Conservation (phyloP, 805 yeast genomes). For the Monosporozyma yasuniensis region DNA sequence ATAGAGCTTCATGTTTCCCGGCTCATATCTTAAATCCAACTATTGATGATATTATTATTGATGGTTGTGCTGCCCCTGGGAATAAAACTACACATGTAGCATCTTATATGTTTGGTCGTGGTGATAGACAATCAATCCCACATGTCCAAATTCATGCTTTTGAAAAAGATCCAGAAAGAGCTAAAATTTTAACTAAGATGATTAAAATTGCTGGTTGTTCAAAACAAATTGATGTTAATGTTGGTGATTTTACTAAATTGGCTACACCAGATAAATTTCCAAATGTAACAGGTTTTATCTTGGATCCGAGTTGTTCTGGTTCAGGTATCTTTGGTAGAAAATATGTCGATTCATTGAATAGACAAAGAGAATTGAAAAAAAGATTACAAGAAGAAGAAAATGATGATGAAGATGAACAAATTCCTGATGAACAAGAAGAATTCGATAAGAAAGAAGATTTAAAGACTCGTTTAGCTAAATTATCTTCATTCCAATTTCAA, state of each 20-base stretch:
- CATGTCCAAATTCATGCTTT: conserved; percentile 54
- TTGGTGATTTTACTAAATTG: conserved; percentile 38
- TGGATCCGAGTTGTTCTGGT: conserved; percentile 97
- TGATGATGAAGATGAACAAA: conserved; percentile 14
- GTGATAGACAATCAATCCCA: conserved; percentile 8
- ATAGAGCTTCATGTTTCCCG: conserved; percentile 94
- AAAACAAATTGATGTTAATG: conserved; percentile 37
- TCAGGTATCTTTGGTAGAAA: conserved; percentile 95
- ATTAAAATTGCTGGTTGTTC: conserved; percentile 64
- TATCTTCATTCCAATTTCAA: conserved; percentile 79
- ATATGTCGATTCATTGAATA: conserved; percentile 39
- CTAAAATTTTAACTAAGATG: conserved; percentile 66
- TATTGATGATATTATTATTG: conserved; percentile 61
- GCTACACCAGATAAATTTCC: conserved; percentile 44
- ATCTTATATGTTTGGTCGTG: conserved; percentile 16
- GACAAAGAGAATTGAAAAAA: conserved; percentile 9
- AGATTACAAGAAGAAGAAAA: conserved; percentile 9
- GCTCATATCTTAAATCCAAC: conserved; percentile 67
- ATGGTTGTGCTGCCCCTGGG: conserved; percentile 98
- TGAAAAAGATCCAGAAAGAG: conserved; percentile 74
- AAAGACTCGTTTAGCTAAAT: conserved; percentile 41
- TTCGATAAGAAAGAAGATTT: conserved; percentile 35
- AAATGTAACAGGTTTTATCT: conserved; percentile 69
- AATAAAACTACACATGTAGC: conserved; percentile 90
- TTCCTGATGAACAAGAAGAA: conserved; percentile 37